phyloP scores from a whole-genome alignment of 805 yeast genomes.

The Myxozyma monticola region DNA sequence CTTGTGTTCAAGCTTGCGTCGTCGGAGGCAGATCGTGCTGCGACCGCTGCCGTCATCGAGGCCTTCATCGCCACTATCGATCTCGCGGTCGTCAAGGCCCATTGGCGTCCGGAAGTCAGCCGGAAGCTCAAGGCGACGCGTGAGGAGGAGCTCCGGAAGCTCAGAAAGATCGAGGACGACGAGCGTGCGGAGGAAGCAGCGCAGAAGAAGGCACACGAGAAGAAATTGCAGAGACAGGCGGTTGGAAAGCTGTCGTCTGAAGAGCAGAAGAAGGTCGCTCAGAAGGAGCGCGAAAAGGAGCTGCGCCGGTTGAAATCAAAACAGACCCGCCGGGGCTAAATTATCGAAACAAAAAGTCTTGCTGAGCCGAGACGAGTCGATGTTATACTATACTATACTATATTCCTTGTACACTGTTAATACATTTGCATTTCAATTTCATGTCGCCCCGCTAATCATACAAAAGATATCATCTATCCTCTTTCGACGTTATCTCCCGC shows the following conservation, averaged over 20 bases:
- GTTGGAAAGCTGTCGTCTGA: conserved; percentile 62
- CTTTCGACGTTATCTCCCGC: conserved; percentile 21
- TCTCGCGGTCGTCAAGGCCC: conserved; percentile 51
- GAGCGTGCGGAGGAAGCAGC: conserved; percentile 61
- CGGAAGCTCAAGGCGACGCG: conserved; percentile 78
- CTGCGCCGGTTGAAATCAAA: conserved; percentile 67
- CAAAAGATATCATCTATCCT: conserved; percentile 4
- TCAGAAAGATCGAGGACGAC: conserved; percentile 67
- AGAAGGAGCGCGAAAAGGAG: conserved; percentile 77
- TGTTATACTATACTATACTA: not conserved
- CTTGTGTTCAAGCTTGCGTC: conserved; percentile 57
- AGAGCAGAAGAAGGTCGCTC: conserved; percentile 75
- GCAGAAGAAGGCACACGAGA: conserved; percentile 64
- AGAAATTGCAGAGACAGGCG: conserved; percentile 44
- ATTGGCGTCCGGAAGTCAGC: conserved; percentile 71
- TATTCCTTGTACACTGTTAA: not conserved
- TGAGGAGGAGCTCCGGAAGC: conserved; percentile 67
- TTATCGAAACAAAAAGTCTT: too few species aligned
- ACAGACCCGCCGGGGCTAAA: conserved; percentile 46
- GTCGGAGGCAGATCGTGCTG: conserved; percentile 50
- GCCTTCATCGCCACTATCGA: conserved; percentile 64
- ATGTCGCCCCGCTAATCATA: not conserved
- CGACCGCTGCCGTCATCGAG: conserved; percentile 51
- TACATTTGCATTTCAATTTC: not conserved
- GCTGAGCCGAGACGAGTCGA: too few species aligned